These are phyloP conservation scores for Lactifluus pinguis DNA, from an alignment of 768 basidiomycete genomes.

Conservation along the genomic window DNA sequence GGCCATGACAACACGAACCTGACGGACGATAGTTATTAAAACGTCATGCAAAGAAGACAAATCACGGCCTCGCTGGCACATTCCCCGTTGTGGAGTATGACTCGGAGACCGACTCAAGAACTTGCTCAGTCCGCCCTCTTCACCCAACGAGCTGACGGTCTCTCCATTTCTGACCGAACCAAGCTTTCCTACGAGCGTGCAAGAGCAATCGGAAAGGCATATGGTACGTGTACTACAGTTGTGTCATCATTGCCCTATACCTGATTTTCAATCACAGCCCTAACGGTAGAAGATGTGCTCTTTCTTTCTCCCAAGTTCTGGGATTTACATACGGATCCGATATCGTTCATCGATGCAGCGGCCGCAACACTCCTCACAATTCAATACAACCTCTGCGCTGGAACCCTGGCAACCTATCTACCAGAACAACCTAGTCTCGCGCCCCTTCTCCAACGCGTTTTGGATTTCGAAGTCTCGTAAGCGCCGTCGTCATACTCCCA, in stretches of 20 bases:
- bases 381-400: conserved; percentile 31
- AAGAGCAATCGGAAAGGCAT: conserved; percentile 5
- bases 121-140: conserved; percentile 12
- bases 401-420: conserved; percentile 28
- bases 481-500: conserved; percentile 8
- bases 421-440: conserved; percentile 21
- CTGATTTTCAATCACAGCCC: conserved; percentile 15
- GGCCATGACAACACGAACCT: too few relatives aligned
- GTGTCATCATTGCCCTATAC: too few relatives aligned
- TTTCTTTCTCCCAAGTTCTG: conserved; percentile 29
- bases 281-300: conserved; percentile 28
- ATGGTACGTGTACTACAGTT: conserved; percentile 16
- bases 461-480: conserved; percentile 27
- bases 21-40: neutral
- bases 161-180: neutral
- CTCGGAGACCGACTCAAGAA: conserved; percentile 15
- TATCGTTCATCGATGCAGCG: conserved; percentile 26
- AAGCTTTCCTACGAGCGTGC: conserved; percentile 10
- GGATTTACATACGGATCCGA: conserved; percentile 30
- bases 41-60: neutral
- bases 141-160: neutral
- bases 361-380: conserved; percentile 29
- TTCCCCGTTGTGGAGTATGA: neutral
- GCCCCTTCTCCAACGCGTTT: conserved; percentile 23
- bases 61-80: neutral